Evolutionary conservation across 148 eudicot species (phyloP).

Genomic region (Chenopodium berlandieri): DNA sequence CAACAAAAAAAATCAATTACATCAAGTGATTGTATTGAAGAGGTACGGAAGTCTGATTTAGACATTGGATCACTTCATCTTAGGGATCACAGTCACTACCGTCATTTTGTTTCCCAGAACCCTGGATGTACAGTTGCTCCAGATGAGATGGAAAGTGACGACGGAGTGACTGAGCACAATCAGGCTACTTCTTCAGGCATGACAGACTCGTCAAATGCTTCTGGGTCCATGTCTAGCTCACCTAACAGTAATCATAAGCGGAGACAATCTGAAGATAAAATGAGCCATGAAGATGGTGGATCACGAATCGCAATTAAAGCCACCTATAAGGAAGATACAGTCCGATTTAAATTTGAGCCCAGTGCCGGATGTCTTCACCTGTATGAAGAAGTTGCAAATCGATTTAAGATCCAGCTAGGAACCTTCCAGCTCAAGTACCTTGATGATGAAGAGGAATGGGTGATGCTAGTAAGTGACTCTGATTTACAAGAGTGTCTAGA

Average conservation of each 20-base stretch:
- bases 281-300: conserved; percentile 32
- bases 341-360: conserved; percentile 76
- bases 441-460: conserved; percentile 97
- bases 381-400: conserved; percentile 67
- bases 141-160: conserved; percentile 37
- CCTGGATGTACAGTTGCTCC: conserved; percentile 25
- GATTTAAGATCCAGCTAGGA: conserved; percentile 61
- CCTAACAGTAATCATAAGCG: conserved; percentile 32
- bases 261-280: conserved; percentile 21
- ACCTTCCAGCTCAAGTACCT: conserved; percentile 83
- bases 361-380: conserved; percentile 52
- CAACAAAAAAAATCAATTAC: conserved; percentile 7
- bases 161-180: conserved; percentile 39
- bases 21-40: not conserved
- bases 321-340: conserved; percentile 61
- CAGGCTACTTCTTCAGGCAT: conserved; percentile 63
- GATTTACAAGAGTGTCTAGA: conserved; percentile 87
- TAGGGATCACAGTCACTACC: not conserved
- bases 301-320: conserved; percentile 66
- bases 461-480: conserved; percentile 68
- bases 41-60: not conserved
- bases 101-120: not conserved
- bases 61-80: not conserved
- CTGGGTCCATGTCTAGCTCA: conserved; percentile 64
- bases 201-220: conserved; percentile 70